phyloP scores from a whole-genome alignment of 768 basidiomycete genomes.

The Kwoniella mangroviensis region DNA sequence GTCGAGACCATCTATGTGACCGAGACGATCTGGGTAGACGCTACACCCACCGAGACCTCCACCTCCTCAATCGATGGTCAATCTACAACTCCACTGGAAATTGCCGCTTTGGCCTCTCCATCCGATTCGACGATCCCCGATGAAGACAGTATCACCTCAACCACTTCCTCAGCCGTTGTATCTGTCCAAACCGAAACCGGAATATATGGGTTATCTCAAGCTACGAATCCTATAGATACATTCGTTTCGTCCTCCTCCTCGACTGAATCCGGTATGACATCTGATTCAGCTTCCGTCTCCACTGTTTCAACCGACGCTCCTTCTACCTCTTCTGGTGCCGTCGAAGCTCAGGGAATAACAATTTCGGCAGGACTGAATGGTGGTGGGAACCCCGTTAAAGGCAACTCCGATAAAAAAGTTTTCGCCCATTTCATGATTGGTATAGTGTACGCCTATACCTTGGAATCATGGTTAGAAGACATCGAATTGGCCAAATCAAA shows the following conservation, averaged over 20 bases:
- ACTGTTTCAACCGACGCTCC: not conserved
- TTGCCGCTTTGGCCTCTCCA: conserved; percentile 2
- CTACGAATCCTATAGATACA: conserved; percentile 19
- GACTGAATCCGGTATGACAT: not conserved
- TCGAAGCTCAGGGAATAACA: not conserved
- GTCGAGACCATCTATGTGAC: conserved; percentile 14
- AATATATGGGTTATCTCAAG: conserved; percentile 8
- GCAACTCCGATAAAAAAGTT: conserved; percentile 39
- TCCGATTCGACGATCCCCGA: not conserved
- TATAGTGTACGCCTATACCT: conserved; percentile 48
- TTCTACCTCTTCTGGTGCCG: not conserved
- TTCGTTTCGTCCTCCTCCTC: conserved; percentile 18
- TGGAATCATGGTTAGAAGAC: conserved; percentile 45
- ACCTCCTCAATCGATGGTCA: not conserved
- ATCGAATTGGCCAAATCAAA: conserved; percentile 49
- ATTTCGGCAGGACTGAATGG: not conserved
- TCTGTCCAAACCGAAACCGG: not conserved
- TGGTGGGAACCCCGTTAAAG: not conserved
- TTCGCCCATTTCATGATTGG: conserved; percentile 58
- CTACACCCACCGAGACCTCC: not conserved
- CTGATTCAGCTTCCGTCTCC: not conserved
- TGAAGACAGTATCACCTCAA: not conserved
- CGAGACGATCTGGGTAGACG: not conserved
- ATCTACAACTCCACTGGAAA: not conserved
- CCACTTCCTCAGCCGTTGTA: not conserved